A percentile compares a stretch with the other conserved stretches of the same genome.
Conservation (phyloP, 305 asterid genomes). For the Salvia sclarea region DNA sequence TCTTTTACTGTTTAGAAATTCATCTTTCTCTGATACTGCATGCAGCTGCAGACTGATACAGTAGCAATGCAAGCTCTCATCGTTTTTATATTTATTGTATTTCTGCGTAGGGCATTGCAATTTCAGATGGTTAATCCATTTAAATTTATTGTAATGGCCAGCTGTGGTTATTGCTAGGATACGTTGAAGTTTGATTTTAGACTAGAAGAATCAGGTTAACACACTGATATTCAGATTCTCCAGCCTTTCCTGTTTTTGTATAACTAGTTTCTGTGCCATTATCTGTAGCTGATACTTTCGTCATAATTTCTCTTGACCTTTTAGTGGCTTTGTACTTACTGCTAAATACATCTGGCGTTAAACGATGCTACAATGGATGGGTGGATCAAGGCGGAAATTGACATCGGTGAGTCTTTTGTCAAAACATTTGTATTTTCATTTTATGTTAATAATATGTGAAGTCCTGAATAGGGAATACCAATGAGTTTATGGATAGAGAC, state of each 20-base stretch:
- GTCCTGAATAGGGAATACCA: background rate
- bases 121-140: background rate
- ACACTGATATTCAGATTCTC: background rate
- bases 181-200: background rate
- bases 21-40: background rate
- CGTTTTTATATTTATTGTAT: background rate
- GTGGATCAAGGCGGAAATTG: constrained; percentile 92
- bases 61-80: background rate
- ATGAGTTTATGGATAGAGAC: constrained; percentile 2
- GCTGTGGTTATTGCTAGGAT: background rate
- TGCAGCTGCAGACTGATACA: background rate
- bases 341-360: constrained; percentile 12
- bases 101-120: background rate
- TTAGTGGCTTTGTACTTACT: constrained; percentile 31
- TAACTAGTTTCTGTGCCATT: background rate
- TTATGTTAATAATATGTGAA: background rate
- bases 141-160: background rate
- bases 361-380: constrained; percentile 97
- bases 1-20: background rate
- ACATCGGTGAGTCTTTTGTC: constrained; percentile 56
- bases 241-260: background rate
- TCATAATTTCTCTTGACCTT: constrained; percentile 7
- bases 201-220: background rate
- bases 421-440: constrained; percentile 9
- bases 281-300: constrained; percentile 15